Evolutionary conservation across 495 filamentous ascomycete species (phyloP), one percentile per base, ranked within the genome.

Genomic region (Neurospora intermedia): DNA sequence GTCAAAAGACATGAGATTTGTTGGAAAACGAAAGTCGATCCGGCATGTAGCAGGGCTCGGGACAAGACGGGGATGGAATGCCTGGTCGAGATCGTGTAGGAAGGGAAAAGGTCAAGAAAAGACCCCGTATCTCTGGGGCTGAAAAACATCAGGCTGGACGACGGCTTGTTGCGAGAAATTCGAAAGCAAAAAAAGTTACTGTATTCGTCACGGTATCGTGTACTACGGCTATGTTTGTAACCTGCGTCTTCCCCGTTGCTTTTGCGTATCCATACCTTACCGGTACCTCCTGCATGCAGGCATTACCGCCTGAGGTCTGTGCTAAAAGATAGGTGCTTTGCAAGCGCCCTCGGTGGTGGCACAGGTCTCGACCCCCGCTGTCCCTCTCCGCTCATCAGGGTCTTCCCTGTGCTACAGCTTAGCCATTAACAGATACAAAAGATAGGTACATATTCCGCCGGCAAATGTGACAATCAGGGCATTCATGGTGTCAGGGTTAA

Each of bases 31-130:
- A 35, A 66, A 66, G 45, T 69, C 31, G 70, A 71, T 31, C 70
- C 23, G 42, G 48, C 18, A 48, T 66, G 54, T 66, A 35, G 54
- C 27, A 31, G 54, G 27, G 8, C 54, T 35, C 54, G 54, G 54
- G 54, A 18, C 15, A 45, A 70, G 40, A 15, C 15, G 72, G 43
- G 40, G 69, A 69, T 39, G 66, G 38, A 54, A 62, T 43, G 42
- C 43, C 69, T 72, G 59, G 71, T 62, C 39, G 43, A 45, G 59
- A 43, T 66, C 16, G 43, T 69, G 73, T 71, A 74, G 48, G 70
- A 62, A 43, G 35, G 18, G 13, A 43, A 69, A 43, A 8, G 23
- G 18, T 5, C 40, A 45, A 46, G 69, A 73, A 73, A 70, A 41
- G 69, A 6, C 70, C n/a, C 69, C 7, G 38, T 70, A 23, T 59